Evolutionary conservation across 202 grass and related monocot genomes (phyloP).

Genomic region (Tripidium arundinaceum): DNA sequence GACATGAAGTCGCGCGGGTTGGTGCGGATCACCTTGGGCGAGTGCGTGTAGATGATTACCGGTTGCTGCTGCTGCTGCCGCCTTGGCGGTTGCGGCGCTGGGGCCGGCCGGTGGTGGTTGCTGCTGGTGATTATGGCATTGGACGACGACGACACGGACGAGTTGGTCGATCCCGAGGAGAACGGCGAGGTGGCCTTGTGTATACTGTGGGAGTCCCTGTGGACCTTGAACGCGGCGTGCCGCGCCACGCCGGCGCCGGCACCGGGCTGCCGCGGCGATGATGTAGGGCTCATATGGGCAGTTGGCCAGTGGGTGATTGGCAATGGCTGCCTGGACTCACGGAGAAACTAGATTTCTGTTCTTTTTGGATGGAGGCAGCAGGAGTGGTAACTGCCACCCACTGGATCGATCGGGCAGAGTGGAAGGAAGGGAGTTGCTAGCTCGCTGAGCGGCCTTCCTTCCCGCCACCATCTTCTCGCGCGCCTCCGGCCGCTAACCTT

Average conservation of each 20-base stretch:
- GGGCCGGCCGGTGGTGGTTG: not conserved
- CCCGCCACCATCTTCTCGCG: conserved; percentile 23
- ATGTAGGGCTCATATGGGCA: conserved; percentile 34
- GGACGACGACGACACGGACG: conserved; percentile 28
- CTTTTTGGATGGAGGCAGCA: too few species aligned
- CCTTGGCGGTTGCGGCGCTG: not conserved
- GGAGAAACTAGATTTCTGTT: too few species aligned
- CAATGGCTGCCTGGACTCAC: conserved; percentile 17
- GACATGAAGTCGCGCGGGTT: conserved; percentile 58
- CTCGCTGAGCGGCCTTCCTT: not conserved
- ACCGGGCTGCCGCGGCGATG: conserved; percentile 29
- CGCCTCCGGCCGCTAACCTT: conserved; percentile 4
- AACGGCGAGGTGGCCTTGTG: conserved; percentile 31
- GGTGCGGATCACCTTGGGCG: conserved; percentile 63
- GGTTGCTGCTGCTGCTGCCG: conserved; percentile 17
- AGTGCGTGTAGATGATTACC: conserved; percentile 58
- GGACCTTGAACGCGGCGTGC: conserved; percentile 36
- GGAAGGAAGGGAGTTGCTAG: not conserved
- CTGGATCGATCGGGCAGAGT: not conserved
- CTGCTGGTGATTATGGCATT: not conserved
- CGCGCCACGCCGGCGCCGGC: not conserved
- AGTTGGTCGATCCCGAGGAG: conserved; percentile 31
- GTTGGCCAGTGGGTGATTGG: not conserved
- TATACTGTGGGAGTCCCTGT: conserved; percentile 51
- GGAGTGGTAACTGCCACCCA: not conserved